Conservation (phyloP, 2,329 filamentous ascomycete genomes). For the Ascochyta lentis region DNA sequence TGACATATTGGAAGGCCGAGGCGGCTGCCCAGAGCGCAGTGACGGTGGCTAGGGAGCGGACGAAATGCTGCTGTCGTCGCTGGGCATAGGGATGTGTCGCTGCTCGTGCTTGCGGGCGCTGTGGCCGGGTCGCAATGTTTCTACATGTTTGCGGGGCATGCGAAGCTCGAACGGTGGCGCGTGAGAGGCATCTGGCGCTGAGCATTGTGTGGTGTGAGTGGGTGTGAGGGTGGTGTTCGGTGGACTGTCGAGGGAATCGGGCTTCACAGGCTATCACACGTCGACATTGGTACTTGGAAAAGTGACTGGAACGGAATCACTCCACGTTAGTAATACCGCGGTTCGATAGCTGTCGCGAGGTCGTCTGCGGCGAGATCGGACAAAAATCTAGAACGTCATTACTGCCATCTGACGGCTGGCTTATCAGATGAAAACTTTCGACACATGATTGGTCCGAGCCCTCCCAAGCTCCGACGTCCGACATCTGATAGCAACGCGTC, state of each 20-base stretch:
- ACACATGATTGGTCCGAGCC: slow-evolving; percentile 1
- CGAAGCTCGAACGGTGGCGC: slow-evolving; percentile 35
- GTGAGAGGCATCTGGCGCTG: slow-evolving; percentile 38
- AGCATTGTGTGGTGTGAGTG: slow-evolving; percentile 36
- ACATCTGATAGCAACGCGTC: slow-evolving; percentile 14
- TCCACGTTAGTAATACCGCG: slow-evolving; percentile 13
- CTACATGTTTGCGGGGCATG: slow-evolving; percentile 36
- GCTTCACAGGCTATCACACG: neutral
- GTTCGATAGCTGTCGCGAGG: slow-evolving; percentile 17
- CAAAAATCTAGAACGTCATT: slow-evolving; percentile 28
- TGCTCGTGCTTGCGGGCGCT: slow-evolving; percentile 30
- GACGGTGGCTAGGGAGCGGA: slow-evolving; percentile 53
- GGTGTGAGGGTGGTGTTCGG: slow-evolving; percentile 1
- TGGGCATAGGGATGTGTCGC: slow-evolving; percentile 50
- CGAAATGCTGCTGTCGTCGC: slow-evolving; percentile 55
- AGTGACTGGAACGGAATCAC: neutral
- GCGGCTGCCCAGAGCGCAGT: slow-evolving; percentile 53
- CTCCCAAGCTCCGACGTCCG: slow-evolving; percentile 8
- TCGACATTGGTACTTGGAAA: neutral
- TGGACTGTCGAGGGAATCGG: neutral
- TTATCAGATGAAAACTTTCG: slow-evolving; percentile 12
- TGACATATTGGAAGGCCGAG: slow-evolving; percentile 54
- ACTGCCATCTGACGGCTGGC: slow-evolving; percentile 8
- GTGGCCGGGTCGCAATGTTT: slow-evolving; percentile 29
- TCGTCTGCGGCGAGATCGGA: slow-evolving; percentile 11